Base-by-base conservation (phyloP, 768 basidiomycete genomes). In the Dioszegia aurantiaca region DNA sequence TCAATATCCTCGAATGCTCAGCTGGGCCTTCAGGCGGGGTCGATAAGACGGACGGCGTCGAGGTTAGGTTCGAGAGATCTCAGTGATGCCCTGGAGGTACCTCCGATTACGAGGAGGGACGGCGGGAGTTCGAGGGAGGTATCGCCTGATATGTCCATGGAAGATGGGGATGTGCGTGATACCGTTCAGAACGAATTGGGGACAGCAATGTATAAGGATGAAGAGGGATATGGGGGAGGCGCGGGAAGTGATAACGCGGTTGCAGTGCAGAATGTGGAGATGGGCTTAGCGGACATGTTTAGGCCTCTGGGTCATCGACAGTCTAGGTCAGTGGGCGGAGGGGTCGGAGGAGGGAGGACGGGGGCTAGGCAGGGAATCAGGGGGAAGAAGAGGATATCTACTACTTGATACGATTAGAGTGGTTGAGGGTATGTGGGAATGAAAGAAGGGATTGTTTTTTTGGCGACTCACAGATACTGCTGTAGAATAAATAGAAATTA, bases 221-320 rank as follows among this genome's bases (percentile, higher is more conserved):
- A 33, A 23, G 6, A n/a, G n/a, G 19, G 31, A 33, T 11, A 21
- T 3, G 46, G 11, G n/a, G 21, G 30, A 36, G n/a, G 16, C 11
- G 33, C 42, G 36, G 42, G 44, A 37, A 33, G 55, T 37, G 26
- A 6, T n/a, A n/a, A n/a, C n/a, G 30, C 17, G 30, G 44, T 21
- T 12, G 56, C 46, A 40, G 47, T 49, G 30, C 48, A 51, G 46
- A 41, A 47, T 24, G 19, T 42, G 40, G 56, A 41, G 11, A n/a
- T 58, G 19, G 56, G 55, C 2, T 16, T 51, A 28, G 30, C 21
- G 28, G 56, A 49, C 14, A 26, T 58, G 26, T 39, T 39, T 26
- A n/a, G 51, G 17, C 36, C 51, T 2, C 17, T 28, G 24, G 51
- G 51, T 12, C 36, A 40, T 40, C 51, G 51, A 40, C 51, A 53